Evolutionary conservation across 129 eudicot species (phyloP).

Genomic region (Kitagawia praeruptora): DNA sequence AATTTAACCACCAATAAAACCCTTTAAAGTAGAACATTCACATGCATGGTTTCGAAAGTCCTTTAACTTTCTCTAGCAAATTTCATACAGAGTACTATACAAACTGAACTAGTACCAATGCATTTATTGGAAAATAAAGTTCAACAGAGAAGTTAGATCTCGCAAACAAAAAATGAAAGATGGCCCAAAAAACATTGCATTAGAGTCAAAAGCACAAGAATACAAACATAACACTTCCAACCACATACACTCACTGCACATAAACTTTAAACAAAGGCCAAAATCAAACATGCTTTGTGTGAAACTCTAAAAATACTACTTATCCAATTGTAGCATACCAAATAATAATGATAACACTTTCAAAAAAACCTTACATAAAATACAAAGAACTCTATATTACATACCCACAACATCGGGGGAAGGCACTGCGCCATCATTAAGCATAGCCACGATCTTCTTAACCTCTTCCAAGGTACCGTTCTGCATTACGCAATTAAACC

Average conservation of each 20-base stretch:
- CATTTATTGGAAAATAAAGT: background rate
- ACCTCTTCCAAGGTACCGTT: slow-evolving; percentile 85
- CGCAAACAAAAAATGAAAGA: background rate
- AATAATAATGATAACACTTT: background rate
- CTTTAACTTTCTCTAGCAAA: background rate
- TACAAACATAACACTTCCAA: background rate
- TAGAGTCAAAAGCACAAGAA: background rate
- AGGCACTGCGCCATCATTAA: slow-evolving; percentile 70
- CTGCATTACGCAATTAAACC: slow-evolving; percentile 25
- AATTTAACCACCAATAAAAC: background rate
- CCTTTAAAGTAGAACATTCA: background rate
- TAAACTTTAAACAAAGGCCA: background rate
- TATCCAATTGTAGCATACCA: background rate
- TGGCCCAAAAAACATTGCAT: background rate
- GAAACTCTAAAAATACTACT: background rate
- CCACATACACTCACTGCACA: too few species aligned
- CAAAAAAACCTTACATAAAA: too few species aligned
- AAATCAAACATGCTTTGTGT: too few species aligned
- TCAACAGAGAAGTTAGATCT: background rate
- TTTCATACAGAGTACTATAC: background rate
- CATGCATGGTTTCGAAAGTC: background rate
- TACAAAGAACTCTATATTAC: slow-evolving; percentile 16
- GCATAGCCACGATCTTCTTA: slow-evolving; percentile 72
- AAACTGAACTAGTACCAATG: background rate
- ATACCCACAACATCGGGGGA: slow-evolving; percentile 81